Conservation (phyloP, 2,329 filamentous ascomycete genomes). For the Epichloe elymi region DNA sequence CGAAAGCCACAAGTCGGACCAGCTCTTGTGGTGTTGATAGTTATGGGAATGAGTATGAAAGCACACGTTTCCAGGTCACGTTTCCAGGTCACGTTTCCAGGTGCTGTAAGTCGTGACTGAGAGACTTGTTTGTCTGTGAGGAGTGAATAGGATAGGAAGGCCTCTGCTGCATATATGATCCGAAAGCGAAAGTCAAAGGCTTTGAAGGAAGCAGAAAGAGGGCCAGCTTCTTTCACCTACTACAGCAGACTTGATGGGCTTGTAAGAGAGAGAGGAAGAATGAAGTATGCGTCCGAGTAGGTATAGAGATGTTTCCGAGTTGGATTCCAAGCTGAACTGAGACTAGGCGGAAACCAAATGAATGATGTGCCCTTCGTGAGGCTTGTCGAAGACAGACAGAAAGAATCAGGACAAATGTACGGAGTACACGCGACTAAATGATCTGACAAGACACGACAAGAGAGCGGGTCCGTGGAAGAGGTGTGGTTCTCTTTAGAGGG, state of each 20-base stretch:
- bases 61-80: neutral
- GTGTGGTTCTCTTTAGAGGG: conserved; percentile 2
- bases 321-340: neutral
- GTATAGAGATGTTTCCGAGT: neutral
- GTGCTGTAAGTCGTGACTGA: neutral
- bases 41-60: neutral
- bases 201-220: neutral
- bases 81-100: neutral
- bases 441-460: conserved; percentile 3
- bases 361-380: conserved; percentile 3
- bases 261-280: neutral
- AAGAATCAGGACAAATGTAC: conserved; percentile 1
- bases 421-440: conserved; percentile 3
- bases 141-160: neutral
- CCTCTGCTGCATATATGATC: neutral
- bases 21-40: neutral
- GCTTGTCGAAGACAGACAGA: conserved; percentile 2
- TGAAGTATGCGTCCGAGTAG: neutral
- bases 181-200: neutral
- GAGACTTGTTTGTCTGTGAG: neutral
- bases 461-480: conserved; percentile 4
- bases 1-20: neutral
- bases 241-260: neutral
- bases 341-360: conserved; percentile 4
- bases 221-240: conserved; percentile 3